phyloP scores from a whole-genome alignment of 2,329 filamentous ascomycete species.

The Diaporthe australafricana region DNA sequence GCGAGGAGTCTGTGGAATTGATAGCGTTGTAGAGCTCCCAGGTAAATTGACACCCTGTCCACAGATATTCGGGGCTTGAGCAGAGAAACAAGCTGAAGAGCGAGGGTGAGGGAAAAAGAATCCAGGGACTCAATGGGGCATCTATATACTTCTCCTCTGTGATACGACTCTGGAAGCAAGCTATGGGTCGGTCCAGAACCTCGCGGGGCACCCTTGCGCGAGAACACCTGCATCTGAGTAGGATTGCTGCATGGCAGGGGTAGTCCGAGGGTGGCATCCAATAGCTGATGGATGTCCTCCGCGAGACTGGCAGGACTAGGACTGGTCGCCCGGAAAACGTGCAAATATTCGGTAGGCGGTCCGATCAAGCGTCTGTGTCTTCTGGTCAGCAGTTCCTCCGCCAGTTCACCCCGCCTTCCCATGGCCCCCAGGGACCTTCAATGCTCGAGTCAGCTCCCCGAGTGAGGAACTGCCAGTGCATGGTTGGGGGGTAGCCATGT shows the following conservation, averaged over 20 bases:
- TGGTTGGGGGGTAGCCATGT: not conserved
- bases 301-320: not conserved
- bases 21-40: not conserved
- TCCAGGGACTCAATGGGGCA: not conserved
- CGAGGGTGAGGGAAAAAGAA: not conserved
- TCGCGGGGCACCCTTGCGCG: not conserved
- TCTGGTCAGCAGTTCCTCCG: not conserved
- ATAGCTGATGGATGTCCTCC: not conserved
- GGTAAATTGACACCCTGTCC: not conserved
- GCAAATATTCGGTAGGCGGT: constrained; percentile 30
- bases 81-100: not conserved
- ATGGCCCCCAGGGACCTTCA: not conserved
- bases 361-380: constrained; percentile 25
- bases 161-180: not conserved
- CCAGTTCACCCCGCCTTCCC: constrained; percentile 7
- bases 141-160: constrained; percentile 23
- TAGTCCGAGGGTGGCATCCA: constrained; percentile 17
- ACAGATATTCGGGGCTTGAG: not conserved
- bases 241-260: not conserved
- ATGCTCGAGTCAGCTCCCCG: not conserved
- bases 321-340: not conserved
- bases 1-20: too few relatives aligned
- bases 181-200: constrained; percentile 1
- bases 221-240: not conserved
- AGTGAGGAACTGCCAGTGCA: accelerated